Conservation (phyloP, 73 alveolate species). For the Paramecium primaurelia region DNA sequence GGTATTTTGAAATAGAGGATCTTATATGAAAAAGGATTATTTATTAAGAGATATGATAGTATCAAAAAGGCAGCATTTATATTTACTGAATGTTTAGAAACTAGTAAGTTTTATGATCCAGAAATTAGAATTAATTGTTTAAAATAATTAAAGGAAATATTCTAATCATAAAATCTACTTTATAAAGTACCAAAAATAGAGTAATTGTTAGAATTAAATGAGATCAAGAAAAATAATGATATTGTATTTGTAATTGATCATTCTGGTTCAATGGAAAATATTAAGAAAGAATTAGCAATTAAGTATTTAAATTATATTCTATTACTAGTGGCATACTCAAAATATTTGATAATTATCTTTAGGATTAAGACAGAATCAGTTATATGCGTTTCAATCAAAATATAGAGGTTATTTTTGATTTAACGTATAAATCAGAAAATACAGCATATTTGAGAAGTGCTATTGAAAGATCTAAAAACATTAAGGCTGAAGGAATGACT, state of each 20-base stretch:
- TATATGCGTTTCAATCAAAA: slow-evolving; percentile 13
- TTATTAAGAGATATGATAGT: not conserved
- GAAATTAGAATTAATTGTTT: not conserved
- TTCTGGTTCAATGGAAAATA: slow-evolving; percentile 18
- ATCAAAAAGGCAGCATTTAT: not conserved
- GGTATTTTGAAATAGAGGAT: slow-evolving; percentile 28
- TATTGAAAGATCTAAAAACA: not conserved
- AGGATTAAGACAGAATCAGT: slow-evolving; percentile 34
- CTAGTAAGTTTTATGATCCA: slow-evolving; percentile 43
- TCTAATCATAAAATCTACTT: not conserved
- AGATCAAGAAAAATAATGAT: not conserved
- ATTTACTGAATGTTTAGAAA: slow-evolving; percentile 24
- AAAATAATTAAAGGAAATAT: not conserved
- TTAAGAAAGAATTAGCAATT: not conserved
- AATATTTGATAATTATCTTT: slow-evolving; percentile 21
- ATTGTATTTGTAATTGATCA: slow-evolving; percentile 15
- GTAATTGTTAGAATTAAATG: not conserved
- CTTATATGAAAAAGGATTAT: slow-evolving; percentile 8
- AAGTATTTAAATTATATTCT: not conserved
- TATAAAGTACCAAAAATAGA: not conserved
- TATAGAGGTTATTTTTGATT: slow-evolving; percentile 19
- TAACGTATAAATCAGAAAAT: not conserved
- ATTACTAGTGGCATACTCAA: not conserved
- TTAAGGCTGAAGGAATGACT: not conserved
- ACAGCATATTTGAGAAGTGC: slow-evolving; percentile 33